phyloP scores from a whole-genome alignment of 1,284 basidiomycete genomes.

The Lentinula novae-zelandiae region DNA sequence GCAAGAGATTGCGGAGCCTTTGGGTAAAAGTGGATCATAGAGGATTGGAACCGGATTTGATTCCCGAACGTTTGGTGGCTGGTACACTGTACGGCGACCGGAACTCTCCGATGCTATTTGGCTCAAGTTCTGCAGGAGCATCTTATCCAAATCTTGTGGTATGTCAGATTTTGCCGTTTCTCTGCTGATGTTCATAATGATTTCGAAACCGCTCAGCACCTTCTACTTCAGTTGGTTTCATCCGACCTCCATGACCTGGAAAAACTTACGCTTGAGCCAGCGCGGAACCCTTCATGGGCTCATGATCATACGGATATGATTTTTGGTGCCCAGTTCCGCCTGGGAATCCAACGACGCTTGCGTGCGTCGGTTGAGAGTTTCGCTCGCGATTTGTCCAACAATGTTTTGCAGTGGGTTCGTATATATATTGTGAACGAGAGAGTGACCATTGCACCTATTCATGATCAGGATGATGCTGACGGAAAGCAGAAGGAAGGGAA shows the following conservation, averaged over 20 bases:
- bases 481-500: background rate
- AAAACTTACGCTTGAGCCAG: background rate
- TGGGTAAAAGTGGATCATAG: background rate
- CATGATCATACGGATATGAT: background rate
- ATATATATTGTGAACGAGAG: background rate
- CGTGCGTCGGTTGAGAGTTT: background rate
- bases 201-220: background rate
- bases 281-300: background rate
- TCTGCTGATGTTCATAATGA: background rate
- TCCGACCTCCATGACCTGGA: background rate
- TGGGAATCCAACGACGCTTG: background rate
- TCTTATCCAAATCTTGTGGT: background rate
- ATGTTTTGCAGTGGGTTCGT: slow-evolving; percentile 1
- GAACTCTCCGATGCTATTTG: background rate
- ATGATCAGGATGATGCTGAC: background rate
- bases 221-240: background rate
- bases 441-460: background rate
- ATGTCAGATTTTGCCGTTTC: background rate
- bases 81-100: background rate
- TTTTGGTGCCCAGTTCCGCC: background rate
- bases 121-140: no score
- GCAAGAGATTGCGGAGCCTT: background rate
- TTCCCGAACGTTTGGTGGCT: background rate
- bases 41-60: background rate
- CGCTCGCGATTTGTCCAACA: background rate